phyloP scores from a whole-genome alignment of 2,329 filamentous ascomycete species.

The Bipolaris gigantea region DNA sequence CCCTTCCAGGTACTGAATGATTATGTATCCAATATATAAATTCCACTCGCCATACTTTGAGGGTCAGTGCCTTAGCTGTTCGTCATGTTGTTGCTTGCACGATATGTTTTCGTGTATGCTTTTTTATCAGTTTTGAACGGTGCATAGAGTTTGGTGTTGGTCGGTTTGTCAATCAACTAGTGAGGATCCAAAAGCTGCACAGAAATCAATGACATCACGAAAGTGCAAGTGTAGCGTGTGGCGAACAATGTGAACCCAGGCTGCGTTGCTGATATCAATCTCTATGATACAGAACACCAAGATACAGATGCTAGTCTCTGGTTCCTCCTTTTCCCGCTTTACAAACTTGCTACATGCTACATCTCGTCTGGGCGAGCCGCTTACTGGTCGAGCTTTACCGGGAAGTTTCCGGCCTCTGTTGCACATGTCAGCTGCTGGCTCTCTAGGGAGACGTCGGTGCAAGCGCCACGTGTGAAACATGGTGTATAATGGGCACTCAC shows the following conservation, averaged over 20 bases:
- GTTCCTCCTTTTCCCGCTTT: constrained; percentile 20
- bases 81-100: neutral
- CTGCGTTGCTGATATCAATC: constrained; percentile 34
- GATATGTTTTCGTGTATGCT: no score
- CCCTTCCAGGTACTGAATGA: constrained; percentile 11
- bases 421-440: constrained; percentile 5
- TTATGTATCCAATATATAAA: constrained; percentile 7
- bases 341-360: constrained; percentile 22
- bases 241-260: constrained; percentile 22
- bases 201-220: constrained; percentile 10
- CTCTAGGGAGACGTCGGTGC: neutral
- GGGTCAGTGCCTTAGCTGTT: neutral
- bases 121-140: neutral
- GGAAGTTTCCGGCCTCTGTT: constrained; percentile 41
- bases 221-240: neutral
- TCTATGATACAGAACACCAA: constrained; percentile 36
- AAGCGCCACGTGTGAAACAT: neutral
- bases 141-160: neutral
- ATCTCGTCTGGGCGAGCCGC: constrained; percentile 16
- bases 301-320: constrained; percentile 27
- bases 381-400: constrained; percentile 44
- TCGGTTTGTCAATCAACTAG: neutral
- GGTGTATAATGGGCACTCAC: constrained; percentile 55
- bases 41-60: neutral
- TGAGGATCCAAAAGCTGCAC: neutral